A percentile compares a stretch with the other conserved stretches of the same genome.
These are phyloP conservation scores for Trametes pubescens DNA, from an alignment of 1,284 basidiomycete genomes.

Conservation along the genomic window DNA sequence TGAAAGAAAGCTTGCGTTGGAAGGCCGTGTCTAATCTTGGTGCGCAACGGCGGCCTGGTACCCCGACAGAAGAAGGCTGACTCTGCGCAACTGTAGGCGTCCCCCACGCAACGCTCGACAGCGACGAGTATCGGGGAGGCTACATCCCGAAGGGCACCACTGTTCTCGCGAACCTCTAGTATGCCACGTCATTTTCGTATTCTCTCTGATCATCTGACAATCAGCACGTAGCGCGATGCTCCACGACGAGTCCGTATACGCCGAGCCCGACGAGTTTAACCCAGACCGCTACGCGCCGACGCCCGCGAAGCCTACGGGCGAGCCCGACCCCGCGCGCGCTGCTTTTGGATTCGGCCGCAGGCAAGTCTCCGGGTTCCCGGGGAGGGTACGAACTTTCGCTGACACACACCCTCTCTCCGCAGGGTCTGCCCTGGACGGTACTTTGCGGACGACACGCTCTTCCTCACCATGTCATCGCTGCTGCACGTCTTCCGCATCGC, in stretches of 20 bases:
- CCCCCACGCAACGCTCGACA: conserved; percentile 21
- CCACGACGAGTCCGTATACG: conserved; percentile 34
- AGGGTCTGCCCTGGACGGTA: conserved; percentile 36
- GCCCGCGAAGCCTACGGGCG: conserved; percentile 2
- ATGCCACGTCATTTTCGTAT: background rate
- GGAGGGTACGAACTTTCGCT: background rate
- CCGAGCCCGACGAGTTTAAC: conserved; percentile 33
- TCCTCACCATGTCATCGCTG: conserved; percentile 29
- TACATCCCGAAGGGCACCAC: conserved; percentile 27
- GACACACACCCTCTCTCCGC: background rate
- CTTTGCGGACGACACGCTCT: conserved; percentile 30
- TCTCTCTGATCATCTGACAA: background rate
- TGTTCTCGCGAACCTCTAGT: conserved; percentile 29
- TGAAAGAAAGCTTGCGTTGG: conserved; percentile 42
- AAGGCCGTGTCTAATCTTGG: background rate
- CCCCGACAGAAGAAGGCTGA: background rate
- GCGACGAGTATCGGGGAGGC: conserved; percentile 21
- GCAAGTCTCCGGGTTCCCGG: background rate
- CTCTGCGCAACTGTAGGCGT: conserved; percentile 12
- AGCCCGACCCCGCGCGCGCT: conserved; percentile 19
- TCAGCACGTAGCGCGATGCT: conserved; percentile 32
- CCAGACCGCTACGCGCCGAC: conserved; percentile 28
- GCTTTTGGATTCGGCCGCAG: conserved; percentile 24
- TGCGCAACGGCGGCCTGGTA: background rate
- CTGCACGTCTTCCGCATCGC: conserved; percentile 32